Percentiles rank a stretch among this genome's conserved stretches.
phyloP scores from a whole-genome alignment of 2,329 filamentous ascomycete genomes.

The Fusarium poae region DNA sequence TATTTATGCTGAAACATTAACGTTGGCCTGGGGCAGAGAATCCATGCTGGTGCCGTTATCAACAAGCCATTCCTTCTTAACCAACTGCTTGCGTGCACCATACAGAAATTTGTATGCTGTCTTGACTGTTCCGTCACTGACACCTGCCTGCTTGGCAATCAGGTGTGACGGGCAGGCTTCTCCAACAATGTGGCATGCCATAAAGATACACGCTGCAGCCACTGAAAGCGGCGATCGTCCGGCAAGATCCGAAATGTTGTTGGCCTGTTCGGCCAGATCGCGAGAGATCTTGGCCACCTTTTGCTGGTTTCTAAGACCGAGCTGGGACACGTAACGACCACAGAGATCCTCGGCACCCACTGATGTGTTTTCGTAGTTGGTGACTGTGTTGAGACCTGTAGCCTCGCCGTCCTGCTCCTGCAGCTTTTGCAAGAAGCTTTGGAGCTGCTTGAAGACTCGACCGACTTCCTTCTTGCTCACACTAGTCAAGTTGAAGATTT shows the following conservation, averaged over 20 bases:
- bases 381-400: constrained; percentile 67
- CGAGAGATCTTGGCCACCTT: constrained; percentile 84
- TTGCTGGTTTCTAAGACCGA: constrained; percentile 78
- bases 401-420: constrained; percentile 69
- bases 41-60: constrained; percentile 77
- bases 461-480: constrained; percentile 98
- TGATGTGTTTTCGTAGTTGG: constrained; percentile 80
- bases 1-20: constrained; percentile 12
- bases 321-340: constrained; percentile 87
- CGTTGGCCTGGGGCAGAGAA: constrained; percentile 69
- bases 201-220: constrained; percentile 95
- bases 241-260: constrained; percentile 82
- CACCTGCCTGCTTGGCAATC: constrained; percentile 85
- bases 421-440: constrained; percentile 85
- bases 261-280: constrained; percentile 82
- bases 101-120: constrained; percentile 94
- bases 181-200: constrained; percentile 89
- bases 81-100: constrained; percentile 76
- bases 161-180: constrained; percentile 84
- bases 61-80: constrained; percentile 80
- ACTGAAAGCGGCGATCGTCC: constrained; percentile 95
- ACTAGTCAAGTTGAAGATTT: constrained; percentile 92
- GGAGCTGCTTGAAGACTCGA: constrained; percentile 91
- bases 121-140: constrained; percentile 97
- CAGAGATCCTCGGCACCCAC: constrained; percentile 88